Evolutionary conservation across 495 filamentous ascomycete species (phyloP), one percentile per base, ranked within the genome.

Genomic region (Podospora pseudocomata): DNA sequence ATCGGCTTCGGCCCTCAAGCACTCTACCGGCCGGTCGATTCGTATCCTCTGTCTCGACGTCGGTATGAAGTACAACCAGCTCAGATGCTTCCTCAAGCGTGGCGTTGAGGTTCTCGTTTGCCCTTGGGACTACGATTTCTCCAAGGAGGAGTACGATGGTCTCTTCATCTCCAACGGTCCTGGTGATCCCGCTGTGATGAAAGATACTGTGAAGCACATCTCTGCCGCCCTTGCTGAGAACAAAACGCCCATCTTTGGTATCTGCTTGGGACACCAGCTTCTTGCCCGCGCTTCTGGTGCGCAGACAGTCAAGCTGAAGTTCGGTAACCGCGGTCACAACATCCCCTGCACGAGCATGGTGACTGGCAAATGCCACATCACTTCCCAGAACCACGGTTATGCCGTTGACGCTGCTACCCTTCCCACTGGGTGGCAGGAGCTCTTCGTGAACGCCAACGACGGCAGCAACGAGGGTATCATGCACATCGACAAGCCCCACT

Each of bases 381-480:
- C 95, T 23, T 98, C 95, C 3, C 95, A 99, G 78, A 99, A 99
- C 75, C 93, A 97, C 76, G 95, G 95, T 76, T 99, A 88, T 74
- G 95, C 93, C 18, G 95, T 99, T 54, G 92, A 97, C 76, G 83
- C 92, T 4, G 79, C 81, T 63, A 92, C 85, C 23, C 84, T 99
- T 15, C 90, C 92, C 23, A 66, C 81, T 9, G 89, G 87, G 60
- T 99, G 95, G 95, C 85, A 90, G 68, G 95, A 97, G 76, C 85
- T 98, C 1, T 98, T 98, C 71, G 89, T 97, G 67, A 99, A 99
- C 74, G 95, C 95, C 76, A 99, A 99, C 76, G 95, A 99, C 76
- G 91, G 91, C 71, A 97, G 92, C 77, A 98, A 98, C 77, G 95
- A 98, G 80, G 95, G 95, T 80, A 96, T 99, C 71, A 89, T 92